These are phyloP conservation scores for Talaromyces rugulosus DNA, from an alignment of 2,329 filamentous ascomycete genomes.

Conservation along the genomic window DNA sequence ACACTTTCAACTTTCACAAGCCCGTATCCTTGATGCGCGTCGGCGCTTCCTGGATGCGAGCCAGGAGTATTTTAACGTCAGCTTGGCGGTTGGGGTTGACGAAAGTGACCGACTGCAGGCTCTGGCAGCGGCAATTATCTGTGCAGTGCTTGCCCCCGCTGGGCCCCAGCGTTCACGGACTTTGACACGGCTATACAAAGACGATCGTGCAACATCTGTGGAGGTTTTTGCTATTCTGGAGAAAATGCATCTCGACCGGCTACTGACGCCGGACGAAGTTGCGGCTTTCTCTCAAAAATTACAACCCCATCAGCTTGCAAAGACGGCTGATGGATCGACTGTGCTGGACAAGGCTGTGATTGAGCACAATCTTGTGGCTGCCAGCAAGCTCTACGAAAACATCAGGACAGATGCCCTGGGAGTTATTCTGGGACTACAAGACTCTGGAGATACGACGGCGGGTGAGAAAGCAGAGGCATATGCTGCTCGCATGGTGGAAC, in stretches of 20 bases:
- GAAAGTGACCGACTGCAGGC: slow-evolving; percentile 83
- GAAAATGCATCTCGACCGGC: slow-evolving; percentile 92
- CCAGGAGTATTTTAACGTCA: slow-evolving; percentile 82
- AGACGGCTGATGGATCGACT: slow-evolving; percentile 83
- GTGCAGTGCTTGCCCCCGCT: slow-evolving; percentile 86
- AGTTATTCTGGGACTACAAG: slow-evolving; percentile 68
- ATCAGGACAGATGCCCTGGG: slow-evolving; percentile 74
- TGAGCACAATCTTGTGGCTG: slow-evolving; percentile 90
- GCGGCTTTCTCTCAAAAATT: slow-evolving; percentile 77
- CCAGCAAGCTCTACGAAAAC: slow-evolving; percentile 74
- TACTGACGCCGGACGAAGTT: slow-evolving; percentile 78
- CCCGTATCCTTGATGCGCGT: slow-evolving; percentile 87
- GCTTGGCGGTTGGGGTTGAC: slow-evolving; percentile 70
- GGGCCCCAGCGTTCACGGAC: slow-evolving; percentile 77
- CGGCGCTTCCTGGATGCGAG: slow-evolving; percentile 85
- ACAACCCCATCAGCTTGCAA: slow-evolving; percentile 82
- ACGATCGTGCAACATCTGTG: slow-evolving; percentile 72
- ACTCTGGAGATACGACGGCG: slow-evolving; percentile 37
- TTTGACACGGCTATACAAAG: slow-evolving; percentile 84
- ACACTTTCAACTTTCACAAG: slow-evolving; percentile 86
- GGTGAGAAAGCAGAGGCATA: slow-evolving; percentile 83
- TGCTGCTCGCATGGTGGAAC: slow-evolving; percentile 92
- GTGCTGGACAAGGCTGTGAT: slow-evolving; percentile 90
- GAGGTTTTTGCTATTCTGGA: slow-evolving; percentile 85
- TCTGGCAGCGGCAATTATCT: slow-evolving; percentile 81